phyloP scores from a whole-genome alignment of 2,329 filamentous ascomycete genomes.

The Gaeumannomyces tritici region DNA sequence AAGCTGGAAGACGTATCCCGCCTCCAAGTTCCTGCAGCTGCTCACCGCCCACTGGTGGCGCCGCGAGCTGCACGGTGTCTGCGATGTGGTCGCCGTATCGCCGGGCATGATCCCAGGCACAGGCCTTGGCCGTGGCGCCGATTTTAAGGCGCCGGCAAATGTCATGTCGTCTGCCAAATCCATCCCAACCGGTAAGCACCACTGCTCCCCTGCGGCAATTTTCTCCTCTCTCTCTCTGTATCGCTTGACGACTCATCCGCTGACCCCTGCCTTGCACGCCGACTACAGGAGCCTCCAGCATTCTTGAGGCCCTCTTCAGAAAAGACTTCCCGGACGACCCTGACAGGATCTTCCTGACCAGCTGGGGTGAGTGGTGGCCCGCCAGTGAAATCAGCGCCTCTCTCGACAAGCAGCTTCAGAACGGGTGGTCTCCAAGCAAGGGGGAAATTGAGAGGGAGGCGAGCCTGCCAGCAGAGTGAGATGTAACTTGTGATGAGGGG shows the following conservation, averaged over 20 bases:
- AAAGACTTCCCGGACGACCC: constrained; percentile 39
- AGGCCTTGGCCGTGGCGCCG: constrained; percentile 23
- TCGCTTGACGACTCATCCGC: background rate
- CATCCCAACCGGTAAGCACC: constrained; percentile 31
- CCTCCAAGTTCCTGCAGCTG: constrained; percentile 40
- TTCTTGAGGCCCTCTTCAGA: constrained; percentile 32
- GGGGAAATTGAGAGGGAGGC: constrained; percentile 38
- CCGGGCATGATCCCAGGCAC: constrained; percentile 42
- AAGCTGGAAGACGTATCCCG: constrained; percentile 22
- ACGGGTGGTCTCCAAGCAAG: constrained; percentile 39
- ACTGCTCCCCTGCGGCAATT: background rate
- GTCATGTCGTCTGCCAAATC: constrained; percentile 35
- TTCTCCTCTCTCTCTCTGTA: background rate
- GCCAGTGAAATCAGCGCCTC: constrained; percentile 29
- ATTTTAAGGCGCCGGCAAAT: constrained; percentile 17
- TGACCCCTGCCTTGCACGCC: background rate
- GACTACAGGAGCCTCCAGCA: constrained; percentile 30
- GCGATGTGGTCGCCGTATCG: constrained; percentile 40
- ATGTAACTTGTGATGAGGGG: no score
- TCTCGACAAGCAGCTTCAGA: constrained; percentile 36
- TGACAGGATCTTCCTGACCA: constrained; percentile 43
- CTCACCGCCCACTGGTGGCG: constrained; percentile 47
- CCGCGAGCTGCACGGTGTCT: constrained; percentile 33
- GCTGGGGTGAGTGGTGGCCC: constrained; percentile 47
- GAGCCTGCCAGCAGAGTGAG: background rate